phyloP scores from a whole-genome alignment of 78 protist genomes.

The Dictyostelium capitatum region DNA sequence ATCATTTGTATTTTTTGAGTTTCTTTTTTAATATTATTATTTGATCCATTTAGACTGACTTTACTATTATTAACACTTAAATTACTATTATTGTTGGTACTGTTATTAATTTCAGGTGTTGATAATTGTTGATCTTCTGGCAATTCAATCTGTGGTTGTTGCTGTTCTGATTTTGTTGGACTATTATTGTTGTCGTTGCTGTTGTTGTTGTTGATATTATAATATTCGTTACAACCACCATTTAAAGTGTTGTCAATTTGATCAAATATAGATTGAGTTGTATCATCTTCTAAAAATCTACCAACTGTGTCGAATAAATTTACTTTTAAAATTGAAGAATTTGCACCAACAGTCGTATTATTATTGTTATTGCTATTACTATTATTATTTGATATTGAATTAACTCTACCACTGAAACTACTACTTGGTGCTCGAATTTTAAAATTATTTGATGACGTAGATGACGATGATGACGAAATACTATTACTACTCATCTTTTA shows the following conservation, averaged over 20 bases:
- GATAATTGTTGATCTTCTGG: background rate
- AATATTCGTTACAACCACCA: background rate
- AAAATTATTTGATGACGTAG: background rate
- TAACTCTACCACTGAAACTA: too few relatives aligned
- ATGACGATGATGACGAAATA: slow-evolving; percentile 4
- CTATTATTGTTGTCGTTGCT: background rate
- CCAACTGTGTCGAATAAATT: slow-evolving; percentile 21
- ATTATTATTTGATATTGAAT: background rate
- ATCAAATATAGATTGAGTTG: background rate
- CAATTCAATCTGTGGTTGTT: background rate
- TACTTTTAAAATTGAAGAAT: slow-evolving; percentile 6
- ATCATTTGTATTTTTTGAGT: background rate
- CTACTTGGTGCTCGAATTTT: background rate
- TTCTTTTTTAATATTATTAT: background rate
- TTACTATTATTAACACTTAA: too few relatives aligned
- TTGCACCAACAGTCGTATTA: too few relatives aligned
- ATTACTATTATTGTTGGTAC: background rate
- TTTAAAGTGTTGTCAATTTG: background rate
- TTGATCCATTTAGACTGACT: background rate
- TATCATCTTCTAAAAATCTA: slow-evolving; percentile 2
- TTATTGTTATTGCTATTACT: too few relatives aligned
- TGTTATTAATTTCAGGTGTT: background rate
- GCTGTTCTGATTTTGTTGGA: background rate
- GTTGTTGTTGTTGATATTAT: background rate
- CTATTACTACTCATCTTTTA: slow-evolving; percentile 8